A percentile compares a stretch with the other conserved stretches of the same genome.
These are phyloP conservation scores for Aspergillus avenaceus DNA, from an alignment of 495 filamentous ascomycete genomes.

Conservation along the genomic window DNA sequence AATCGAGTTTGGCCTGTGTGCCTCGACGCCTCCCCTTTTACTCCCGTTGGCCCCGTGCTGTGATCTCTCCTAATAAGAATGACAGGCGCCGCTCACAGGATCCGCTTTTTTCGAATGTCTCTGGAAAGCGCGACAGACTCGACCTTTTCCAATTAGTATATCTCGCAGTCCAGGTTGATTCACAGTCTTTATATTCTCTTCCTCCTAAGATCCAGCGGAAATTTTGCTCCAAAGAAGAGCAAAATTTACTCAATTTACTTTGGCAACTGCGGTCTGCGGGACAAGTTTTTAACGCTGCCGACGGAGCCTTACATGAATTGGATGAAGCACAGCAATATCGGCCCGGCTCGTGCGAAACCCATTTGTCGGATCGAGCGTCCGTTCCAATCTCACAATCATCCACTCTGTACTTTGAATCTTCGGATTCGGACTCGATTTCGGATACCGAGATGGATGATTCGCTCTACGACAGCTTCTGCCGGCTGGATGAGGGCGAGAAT, in stretches of 20 bases:
- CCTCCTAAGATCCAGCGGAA: constrained; percentile 67
- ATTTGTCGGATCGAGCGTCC: constrained; percentile 11
- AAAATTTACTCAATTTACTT: constrained; percentile 51
- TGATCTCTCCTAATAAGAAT: constrained; percentile 10
- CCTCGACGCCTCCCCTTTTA: constrained; percentile 6
- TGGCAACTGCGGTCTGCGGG: constrained; percentile 52
- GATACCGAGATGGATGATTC: constrained; percentile 43
- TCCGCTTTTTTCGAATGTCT: constrained; percentile 8
- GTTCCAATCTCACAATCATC: constrained; percentile 17
- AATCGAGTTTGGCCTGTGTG: constrained; percentile 2
- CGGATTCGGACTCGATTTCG: constrained; percentile 29
- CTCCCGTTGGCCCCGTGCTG: constrained; percentile 10
- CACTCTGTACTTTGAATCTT: constrained; percentile 28
- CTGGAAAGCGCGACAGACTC: constrained; percentile 30
- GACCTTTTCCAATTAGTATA: constrained; percentile 38
- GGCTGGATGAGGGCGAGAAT: constrained; percentile 76
- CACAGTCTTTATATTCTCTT: constrained; percentile 65
- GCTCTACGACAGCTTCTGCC: constrained; percentile 68
- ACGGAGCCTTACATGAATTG: constrained; percentile 55
- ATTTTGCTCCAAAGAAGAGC: constrained; percentile 72
- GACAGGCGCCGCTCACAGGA: constrained; percentile 14
- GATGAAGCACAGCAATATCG: constrained; percentile 4
- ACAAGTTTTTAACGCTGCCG: constrained; percentile 65
- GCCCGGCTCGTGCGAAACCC: constrained; percentile 20
- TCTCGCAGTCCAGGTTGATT: constrained; percentile 51